A percentile compares a stretch with the other conserved stretches of the same genome.
Evolutionary conservation across 2,329 filamentous ascomycete species (phyloP).

Genomic region (Colletotrichum chrysophilum): DNA sequence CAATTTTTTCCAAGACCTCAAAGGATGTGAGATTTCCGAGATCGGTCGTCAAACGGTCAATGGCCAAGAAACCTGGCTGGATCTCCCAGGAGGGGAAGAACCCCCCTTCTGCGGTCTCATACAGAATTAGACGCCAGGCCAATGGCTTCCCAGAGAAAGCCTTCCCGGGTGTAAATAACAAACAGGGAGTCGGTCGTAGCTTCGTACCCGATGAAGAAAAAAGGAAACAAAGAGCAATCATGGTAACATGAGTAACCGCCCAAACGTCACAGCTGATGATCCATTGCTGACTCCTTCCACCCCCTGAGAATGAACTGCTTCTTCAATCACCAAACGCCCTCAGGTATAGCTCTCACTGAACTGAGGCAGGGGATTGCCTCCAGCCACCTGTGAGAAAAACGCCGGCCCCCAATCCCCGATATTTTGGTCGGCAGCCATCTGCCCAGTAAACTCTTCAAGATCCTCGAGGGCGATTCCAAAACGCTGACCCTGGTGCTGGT

Average conservation of each 20-base stretch:
- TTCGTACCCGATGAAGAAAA: background rate
- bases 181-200: background rate
- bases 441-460: slow-evolving; percentile 12
- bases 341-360: slow-evolving; percentile 6
- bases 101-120: background rate
- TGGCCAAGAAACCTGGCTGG: background rate
- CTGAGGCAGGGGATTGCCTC: background rate
- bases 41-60: background rate
- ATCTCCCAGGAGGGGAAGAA: background rate
- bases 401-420: slow-evolving; percentile 5
- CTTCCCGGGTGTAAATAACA: background rate
- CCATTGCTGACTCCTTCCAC: background rate
- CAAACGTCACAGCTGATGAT: background rate
- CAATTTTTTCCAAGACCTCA: background rate
- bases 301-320: background rate
- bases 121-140: background rate
- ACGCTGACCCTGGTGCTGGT: slow-evolving; percentile 14
- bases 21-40: background rate
- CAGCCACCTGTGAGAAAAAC: slow-evolving; percentile 9
- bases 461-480: slow-evolving; percentile 8
- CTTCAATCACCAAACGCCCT: background rate
- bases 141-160: background rate
- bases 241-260: background rate
- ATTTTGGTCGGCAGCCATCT: slow-evolving; percentile 1
- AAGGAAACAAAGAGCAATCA: background rate